Percentiles rank a stretch among this genome's conserved stretches.
These are phyloP conservation scores for Quillaja saponaria DNA, from an alignment of 306 rosid species.

Conservation along the genomic window DNA sequence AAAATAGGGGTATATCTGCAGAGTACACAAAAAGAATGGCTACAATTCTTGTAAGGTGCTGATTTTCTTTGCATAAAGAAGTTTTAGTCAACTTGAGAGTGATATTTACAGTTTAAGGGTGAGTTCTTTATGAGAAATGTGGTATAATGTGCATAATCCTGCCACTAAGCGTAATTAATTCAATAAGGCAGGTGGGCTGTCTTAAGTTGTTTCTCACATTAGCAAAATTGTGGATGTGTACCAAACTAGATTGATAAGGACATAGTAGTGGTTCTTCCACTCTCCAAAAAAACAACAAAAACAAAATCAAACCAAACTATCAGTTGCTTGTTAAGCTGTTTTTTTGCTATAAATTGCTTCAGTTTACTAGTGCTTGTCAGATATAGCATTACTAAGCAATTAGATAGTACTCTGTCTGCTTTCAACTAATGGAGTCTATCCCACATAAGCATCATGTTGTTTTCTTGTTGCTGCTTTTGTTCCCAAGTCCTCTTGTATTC, in stretches of 20 bases:
- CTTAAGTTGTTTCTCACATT: conserved; percentile 24
- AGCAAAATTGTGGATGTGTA: conserved; percentile 37
- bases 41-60: neutral
- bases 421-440: conserved; percentile 38
- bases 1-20: neutral
- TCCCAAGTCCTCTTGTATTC: conserved; percentile 46
- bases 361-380: conserved; percentile 25
- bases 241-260: conserved; percentile 47
- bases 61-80: conserved; percentile 9
- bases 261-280: conserved; percentile 63
- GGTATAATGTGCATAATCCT: conserved; percentile 33
- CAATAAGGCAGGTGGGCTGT: conserved; percentile 28
- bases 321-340: neutral
- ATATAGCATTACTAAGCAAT: conserved; percentile 25
- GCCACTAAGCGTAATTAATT: conserved; percentile 43
- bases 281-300: conserved; percentile 20
- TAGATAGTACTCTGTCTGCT: conserved; percentile 11
- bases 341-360: conserved; percentile 40
- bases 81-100: conserved; percentile 29
- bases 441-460: conserved; percentile 30
- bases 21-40: neutral
- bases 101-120: neutral
- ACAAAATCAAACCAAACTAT: too few species aligned
- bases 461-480: conserved; percentile 47
- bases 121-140: conserved; percentile 6